Conservation (phyloP, 78 protist species). For the Guillardia theta region DNA sequence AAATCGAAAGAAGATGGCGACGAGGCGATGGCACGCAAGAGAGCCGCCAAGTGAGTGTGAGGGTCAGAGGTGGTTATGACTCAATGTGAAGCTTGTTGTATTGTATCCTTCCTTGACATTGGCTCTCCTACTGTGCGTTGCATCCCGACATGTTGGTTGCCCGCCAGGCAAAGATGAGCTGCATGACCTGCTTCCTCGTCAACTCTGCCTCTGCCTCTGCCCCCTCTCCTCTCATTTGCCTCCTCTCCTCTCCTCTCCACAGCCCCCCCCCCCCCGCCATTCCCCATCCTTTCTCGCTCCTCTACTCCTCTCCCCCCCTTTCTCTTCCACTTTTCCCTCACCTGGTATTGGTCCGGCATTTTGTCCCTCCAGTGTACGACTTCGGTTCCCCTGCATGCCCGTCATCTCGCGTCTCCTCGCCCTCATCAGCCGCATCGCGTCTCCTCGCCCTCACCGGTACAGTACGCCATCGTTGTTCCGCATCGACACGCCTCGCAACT, state of each 20-base stretch:
- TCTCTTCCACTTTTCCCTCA: background rate
- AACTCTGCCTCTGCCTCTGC: background rate
- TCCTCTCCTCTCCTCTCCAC: background rate
- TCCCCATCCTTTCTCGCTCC: background rate
- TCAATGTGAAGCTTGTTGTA: too few relatives aligned
- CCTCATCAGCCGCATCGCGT: too few relatives aligned
- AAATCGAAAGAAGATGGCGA: too few relatives aligned
- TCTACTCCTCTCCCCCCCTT: background rate
- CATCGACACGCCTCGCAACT: background rate
- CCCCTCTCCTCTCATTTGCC: background rate
- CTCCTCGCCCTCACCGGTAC: too few relatives aligned
- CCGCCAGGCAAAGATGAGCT: slow-evolving; percentile 33
- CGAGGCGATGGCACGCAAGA: too few relatives aligned
- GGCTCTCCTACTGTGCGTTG: slow-evolving; percentile 12
- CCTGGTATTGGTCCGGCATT: background rate
- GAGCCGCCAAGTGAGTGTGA: too few relatives aligned
- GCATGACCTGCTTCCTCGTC: background rate
- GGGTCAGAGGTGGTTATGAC: too few relatives aligned
- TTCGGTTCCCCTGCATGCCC: slow-evolving; percentile 17
- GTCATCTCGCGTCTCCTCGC: too few relatives aligned
- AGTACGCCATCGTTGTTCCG: slow-evolving; percentile 29
- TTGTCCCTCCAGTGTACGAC: slow-evolving; percentile 23
- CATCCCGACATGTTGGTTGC: background rate
- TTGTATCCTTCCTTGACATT: too few relatives aligned
- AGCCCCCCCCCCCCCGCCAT: background rate